Percentiles rank a stretch among this genome's conserved stretches.
phyloP scores from a whole-genome alignment of 2,329 filamentous ascomycete genomes.

The Aspergillus ruber region DNA sequence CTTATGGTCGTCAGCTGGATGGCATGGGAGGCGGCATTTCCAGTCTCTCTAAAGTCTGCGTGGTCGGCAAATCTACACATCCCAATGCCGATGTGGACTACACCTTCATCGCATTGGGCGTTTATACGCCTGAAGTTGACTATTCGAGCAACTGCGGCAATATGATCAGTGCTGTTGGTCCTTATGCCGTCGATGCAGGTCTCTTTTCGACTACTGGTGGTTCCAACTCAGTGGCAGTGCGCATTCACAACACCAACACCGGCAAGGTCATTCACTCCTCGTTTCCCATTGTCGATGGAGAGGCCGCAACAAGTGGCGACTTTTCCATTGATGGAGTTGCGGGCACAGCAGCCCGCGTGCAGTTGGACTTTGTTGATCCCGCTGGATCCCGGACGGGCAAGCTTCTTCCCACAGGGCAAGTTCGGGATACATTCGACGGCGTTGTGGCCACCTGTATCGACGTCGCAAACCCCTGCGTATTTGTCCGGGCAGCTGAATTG shows the following conservation, averaged over 20 bases:
- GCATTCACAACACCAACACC: conserved; percentile 67
- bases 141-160: conserved; percentile 70
- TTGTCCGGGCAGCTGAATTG: conserved; percentile 52
- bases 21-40: conserved; percentile 65
- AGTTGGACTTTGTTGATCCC: conserved; percentile 57
- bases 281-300: conserved; percentile 47
- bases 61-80: conserved; percentile 50
- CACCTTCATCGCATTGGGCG: conserved; percentile 64
- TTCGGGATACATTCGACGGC: conserved; percentile 46
- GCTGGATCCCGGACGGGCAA: conserved; percentile 59
- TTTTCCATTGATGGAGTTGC: conserved; percentile 61
- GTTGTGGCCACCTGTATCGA: conserved; percentile 55
- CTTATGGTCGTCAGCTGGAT: conserved; percentile 62
- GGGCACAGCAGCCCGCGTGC: conserved; percentile 51
- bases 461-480: conserved; percentile 58
- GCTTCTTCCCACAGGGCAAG: conserved; percentile 54
- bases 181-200: conserved; percentile 55
- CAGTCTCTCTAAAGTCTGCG: conserved; percentile 64
- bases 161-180: conserved; percentile 62
- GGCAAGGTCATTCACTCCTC: conserved; percentile 55
- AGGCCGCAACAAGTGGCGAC: conserved; percentile 46
- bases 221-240: conserved; percentile 41
- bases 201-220: conserved; percentile 29
- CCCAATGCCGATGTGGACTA: conserved; percentile 58
- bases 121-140: conserved; percentile 56